Percentiles rank a stretch among this genome's conserved stretches.
These are phyloP conservation scores for Mucor saturninus DNA, from an alignment of 371 early-diverging fungal genomes.

Conservation along the genomic window DNA sequence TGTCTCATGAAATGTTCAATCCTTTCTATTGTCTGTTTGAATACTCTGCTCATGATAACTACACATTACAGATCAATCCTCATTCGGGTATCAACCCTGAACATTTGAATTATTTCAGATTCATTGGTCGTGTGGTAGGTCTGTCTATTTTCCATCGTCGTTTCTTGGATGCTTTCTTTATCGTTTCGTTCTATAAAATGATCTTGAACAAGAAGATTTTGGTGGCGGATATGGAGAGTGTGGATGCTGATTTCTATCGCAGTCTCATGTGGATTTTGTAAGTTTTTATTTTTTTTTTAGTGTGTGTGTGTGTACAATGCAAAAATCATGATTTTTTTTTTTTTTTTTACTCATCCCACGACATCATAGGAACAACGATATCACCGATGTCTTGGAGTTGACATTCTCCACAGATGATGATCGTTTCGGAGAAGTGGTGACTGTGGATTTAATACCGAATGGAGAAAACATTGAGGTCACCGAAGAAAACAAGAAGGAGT, in stretches of 20 bases:
- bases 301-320: background rate
- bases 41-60: slow-evolving; percentile 96
- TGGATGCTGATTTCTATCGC: slow-evolving; percentile 93
- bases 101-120: slow-evolving; percentile 97
- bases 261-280: slow-evolving; percentile 87
- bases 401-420: slow-evolving; percentile 95
- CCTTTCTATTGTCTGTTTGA: slow-evolving; percentile 97
- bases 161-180: slow-evolving; percentile 96
- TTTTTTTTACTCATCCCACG: no score
- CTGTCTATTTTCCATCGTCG: slow-evolving; percentile 97
- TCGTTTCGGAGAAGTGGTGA: slow-evolving; percentile 89
- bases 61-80: slow-evolving; percentile 96
- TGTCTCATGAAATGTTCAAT: slow-evolving; percentile 98
- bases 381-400: slow-evolving; percentile 86
- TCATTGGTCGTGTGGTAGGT: slow-evolving; percentile 97
- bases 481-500: slow-evolving; percentile 57
- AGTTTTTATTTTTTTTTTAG: background rate
- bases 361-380: slow-evolving; percentile 77
- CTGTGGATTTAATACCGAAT: slow-evolving; percentile 89
- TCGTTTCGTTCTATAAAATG: slow-evolving; percentile 96
- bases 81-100: slow-evolving; percentile 96
- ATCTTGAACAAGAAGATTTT: slow-evolving; percentile 88
- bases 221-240: slow-evolving; percentile 94
- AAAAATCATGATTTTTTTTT: no score
- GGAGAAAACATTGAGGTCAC: slow-evolving; percentile 71